Evolutionary conservation across 768 basidiomycete genomes (phyloP), one percentile per base, ranked within the genome.

Genomic region (Hericium rajendrae): DNA sequence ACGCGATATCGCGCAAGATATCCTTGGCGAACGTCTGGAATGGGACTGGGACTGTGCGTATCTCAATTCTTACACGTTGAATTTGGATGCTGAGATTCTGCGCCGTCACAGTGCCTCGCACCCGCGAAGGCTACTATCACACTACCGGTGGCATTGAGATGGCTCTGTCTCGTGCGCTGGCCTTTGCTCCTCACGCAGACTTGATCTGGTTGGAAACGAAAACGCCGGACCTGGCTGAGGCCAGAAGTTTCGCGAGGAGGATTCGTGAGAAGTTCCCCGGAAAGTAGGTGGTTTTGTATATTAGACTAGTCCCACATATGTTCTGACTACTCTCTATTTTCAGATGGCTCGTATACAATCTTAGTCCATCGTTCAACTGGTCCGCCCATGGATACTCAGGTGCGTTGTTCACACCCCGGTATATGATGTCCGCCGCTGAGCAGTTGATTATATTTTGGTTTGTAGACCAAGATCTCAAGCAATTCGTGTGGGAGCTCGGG

Each of bases 321-420:
- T 85, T 16, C 28, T 51, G 16, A 26, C 28, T 51, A 18, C 2
- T n/a, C 20, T 26, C 28, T 51, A 16, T 51, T n/a, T 46, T 0
- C 22, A 51, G 49, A 16, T 51, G 82, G 84, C 82, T 97, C 62
- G 92, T 95, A 20, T 97, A 94, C 68, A 97, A 95, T 68, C 73
- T 97, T 57, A 93, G 91, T 65, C 94, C 93, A 4, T 91, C 90
- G 66, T 95, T 95, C 76, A 93, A 94, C 69, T 95, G 92, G 93
- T 74, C 82, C n/a, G 78, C 76, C 24, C 83, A 86, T 64, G 91
- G 91, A 13, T 94, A 88, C 70, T 79, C 79, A 48, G 82, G 84
- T 84, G 50, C 55, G 71, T 66, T 48, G 22, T 32, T 56, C 49
- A 22, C 43, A 41, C 9, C 16, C n/a, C n/a, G 39, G 22, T 32